phyloP scores from a whole-genome alignment of 2,329 filamentous ascomycete genomes.

The Colletotrichum filicis region DNA sequence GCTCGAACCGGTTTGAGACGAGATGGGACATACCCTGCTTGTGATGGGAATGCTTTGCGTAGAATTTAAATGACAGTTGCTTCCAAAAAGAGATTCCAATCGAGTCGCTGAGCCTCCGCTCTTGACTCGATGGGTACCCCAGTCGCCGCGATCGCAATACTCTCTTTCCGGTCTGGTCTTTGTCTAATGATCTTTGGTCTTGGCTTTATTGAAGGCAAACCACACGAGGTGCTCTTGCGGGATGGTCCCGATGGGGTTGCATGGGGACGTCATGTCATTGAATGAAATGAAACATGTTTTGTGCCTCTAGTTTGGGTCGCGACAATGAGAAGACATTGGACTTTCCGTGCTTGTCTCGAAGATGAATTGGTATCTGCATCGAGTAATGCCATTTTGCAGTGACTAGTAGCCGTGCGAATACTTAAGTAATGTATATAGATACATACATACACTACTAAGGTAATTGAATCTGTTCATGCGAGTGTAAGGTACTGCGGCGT shows the following conservation, averaged over 20 bases:
- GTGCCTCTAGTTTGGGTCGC: background rate
- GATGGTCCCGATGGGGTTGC: background rate
- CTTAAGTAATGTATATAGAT: too few species aligned
- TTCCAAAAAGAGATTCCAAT: background rate
- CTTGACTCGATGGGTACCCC: conserved; percentile 21
- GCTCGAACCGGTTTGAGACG: conserved; percentile 28
- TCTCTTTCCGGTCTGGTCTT: conserved; percentile 11
- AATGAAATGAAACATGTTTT: background rate
- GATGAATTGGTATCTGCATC: too few species aligned
- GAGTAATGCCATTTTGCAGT: too few species aligned
- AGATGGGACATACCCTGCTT: conserved; percentile 16
- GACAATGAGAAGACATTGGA: too few species aligned
- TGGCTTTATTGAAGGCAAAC: conserved; percentile 8
- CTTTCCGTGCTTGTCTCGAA: too few species aligned
- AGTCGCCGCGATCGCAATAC: conserved; percentile 30
- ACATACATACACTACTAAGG: too few species aligned
- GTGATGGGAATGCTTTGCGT: background rate
- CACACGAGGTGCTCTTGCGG: conserved; percentile 10
- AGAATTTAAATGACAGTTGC: background rate
- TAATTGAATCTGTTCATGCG: too few species aligned
- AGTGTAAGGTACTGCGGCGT: background rate
- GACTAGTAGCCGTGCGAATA: too few species aligned
- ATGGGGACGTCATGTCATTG: background rate
- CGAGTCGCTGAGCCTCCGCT: background rate
- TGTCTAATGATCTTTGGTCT: conserved; percentile 7